Evolutionary conservation across 108 stramenopile genomes (phyloP), one percentile per base, ranked within the genome.

Genomic region (Pseudonitzschia pungens): DNA sequence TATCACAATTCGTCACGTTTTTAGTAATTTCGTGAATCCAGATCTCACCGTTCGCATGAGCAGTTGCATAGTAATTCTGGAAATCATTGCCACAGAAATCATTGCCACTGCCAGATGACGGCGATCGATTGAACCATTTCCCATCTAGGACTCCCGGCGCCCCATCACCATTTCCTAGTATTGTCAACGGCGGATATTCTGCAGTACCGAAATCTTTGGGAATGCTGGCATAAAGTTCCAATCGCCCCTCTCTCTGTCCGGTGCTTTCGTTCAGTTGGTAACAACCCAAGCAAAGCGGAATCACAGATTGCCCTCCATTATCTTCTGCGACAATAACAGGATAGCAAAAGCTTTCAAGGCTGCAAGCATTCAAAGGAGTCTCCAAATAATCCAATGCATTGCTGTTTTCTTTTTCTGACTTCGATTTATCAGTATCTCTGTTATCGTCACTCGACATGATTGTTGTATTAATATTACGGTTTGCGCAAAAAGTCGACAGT

Each of bases 101-200:
- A n/a, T n/a, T 62, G 27, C 0, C 32, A 62, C 15, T 33, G 1
- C 4, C 15, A 11, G 18, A 32, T 26, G 41, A 70, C 62, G 68
- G 45, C 29, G 14, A 18, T 48, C 20, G 0, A 36, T 32, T 15
- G 14, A 40, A 74, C 93, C 93, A 94, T 81, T 94, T 92, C 41
- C 91, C 93, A 72, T 94, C 93, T 53, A 94, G 72, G 28, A 94
- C 83, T 26, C 92, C 92, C 41, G 74, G 62, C 31, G 36, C 16
- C 4, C 33, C 54, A 48, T 48, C 45, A 10, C 45, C 45, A 18
- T 48, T 12, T 11, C 45, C 45, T 11, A 48, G 10, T 18, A 48
- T 48, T 56, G 75, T 67, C 75, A 68, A 70, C 80, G 29, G 72
- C 26, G n/a, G 80, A 54, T 26, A 65, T 60, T 22, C 32, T 62